Evolutionary conservation across 164 flowering plant genomes (phyloP).

Genomic region (Buxus sempervirens): DNA sequence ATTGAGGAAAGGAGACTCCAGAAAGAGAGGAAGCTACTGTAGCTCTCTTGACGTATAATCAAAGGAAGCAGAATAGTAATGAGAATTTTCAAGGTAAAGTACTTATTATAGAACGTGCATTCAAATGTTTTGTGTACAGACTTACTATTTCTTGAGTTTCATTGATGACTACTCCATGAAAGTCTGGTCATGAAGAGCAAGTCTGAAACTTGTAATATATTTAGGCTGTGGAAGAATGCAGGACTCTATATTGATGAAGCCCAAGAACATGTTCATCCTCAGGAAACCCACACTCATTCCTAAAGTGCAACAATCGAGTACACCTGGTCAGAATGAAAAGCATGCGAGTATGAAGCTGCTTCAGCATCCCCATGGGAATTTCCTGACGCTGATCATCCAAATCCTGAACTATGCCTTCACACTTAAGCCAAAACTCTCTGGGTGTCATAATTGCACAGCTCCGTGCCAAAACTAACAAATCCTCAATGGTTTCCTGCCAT

Average conservation of each 20-base stretch:
- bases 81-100: no score
- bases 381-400: constrained; percentile 98
- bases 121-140: no score
- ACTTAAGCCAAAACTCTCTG: constrained; percentile 98
- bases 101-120: no score
- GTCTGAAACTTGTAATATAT: no score
- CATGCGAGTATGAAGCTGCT: constrained; percentile 97
- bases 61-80: no score
- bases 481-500: constrained; percentile 97
- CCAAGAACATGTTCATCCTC: constrained; percentile 70
- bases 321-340: constrained; percentile 99
- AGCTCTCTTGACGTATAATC: no score
- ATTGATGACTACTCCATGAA: no score
- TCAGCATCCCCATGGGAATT: constrained; percentile 80
- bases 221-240: constrained; percentile 70
- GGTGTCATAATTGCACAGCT: constrained; percentile 92
- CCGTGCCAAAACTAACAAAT: constrained; percentile 82
- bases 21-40: no score
- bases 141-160: no score
- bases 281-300: constrained; percentile 89
- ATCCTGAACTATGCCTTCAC: constrained; percentile 99
- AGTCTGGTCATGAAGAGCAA: no score
- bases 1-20: no score
- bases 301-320: constrained; percentile 93
- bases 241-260: constrained; percentile 63